Percentiles rank a stretch among this genome's conserved stretches.
Evolutionary conservation across 2,329 filamentous ascomycete genomes (phyloP).

Genomic region (Blastomyces percursus): DNA sequence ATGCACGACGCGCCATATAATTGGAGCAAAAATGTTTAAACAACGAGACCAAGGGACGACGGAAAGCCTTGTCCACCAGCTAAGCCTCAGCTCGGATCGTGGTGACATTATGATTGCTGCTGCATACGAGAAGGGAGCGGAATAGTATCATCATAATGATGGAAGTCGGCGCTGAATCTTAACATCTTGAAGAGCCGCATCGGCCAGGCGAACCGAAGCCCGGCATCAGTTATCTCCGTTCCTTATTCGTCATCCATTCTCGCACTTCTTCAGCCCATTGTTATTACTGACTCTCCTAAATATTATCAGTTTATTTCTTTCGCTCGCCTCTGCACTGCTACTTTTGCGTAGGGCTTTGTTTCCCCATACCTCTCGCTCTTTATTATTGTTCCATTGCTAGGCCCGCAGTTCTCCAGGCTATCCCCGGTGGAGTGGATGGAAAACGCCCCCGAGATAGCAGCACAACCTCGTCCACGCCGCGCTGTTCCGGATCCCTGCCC

Average conservation of each 20-base stretch:
- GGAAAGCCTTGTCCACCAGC: not conserved
- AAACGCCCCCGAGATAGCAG: not conserved
- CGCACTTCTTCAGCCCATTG: constrained; percentile 3
- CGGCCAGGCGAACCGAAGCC: not conserved
- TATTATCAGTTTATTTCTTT: constrained; percentile 1
- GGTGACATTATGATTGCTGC: not conserved
- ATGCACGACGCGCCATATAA: not conserved
- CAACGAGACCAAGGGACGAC: not conserved
- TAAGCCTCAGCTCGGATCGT: not conserved
- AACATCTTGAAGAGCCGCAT: not conserved
- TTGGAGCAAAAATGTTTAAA: not conserved
- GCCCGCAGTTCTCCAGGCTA: not conserved
- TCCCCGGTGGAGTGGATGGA: not conserved
- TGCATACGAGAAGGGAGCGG: not conserved
- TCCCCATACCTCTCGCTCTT: not conserved
- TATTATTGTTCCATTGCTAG: no score
- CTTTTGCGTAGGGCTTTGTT: not conserved
- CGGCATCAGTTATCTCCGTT: not conserved
- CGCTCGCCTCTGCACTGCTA: not conserved
- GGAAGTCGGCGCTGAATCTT: no score
- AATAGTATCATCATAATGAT: not conserved
- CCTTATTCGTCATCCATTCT: not conserved
- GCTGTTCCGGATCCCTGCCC: not conserved
- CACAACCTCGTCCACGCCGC: not conserved
- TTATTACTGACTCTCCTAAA: no score